Evolutionary conservation across 1,284 basidiomycete genomes (phyloP).

Genomic region (Ustilago curta): DNA sequence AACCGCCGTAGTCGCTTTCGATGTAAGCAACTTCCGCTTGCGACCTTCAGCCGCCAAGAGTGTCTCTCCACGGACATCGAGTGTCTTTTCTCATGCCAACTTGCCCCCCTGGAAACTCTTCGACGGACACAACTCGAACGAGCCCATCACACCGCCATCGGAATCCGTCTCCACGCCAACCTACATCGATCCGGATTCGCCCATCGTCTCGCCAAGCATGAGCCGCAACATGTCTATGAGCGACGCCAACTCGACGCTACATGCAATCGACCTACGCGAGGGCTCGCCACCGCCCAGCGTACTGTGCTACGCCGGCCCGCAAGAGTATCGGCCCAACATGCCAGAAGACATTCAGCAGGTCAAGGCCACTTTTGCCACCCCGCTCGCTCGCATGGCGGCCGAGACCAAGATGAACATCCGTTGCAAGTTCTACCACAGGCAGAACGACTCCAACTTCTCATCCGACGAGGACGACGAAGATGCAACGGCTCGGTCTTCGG

Average conservation of each 20-base stretch:
- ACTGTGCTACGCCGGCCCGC: conserved; percentile 25
- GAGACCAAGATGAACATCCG: conserved; percentile 40
- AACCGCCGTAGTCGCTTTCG: conserved; percentile 37
- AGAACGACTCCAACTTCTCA: background rate
- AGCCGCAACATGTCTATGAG: conserved; percentile 29
- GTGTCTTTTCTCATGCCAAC: conserved; percentile 9
- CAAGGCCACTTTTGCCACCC: conserved; percentile 29
- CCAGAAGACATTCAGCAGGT: conserved; percentile 22
- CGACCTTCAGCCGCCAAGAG: conserved; percentile 5
- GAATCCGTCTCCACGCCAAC: conserved; percentile 27
- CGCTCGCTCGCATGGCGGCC: conserved; percentile 23
- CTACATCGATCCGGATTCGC: conserved; percentile 26
- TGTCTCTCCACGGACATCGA: conserved; percentile 29
- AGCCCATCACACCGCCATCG: conserved; percentile 30
- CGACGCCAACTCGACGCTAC: conserved; percentile 1
- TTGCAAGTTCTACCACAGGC: conserved; percentile 33
- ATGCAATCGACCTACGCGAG: conserved; percentile 30
- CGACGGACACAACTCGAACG: conserved; percentile 12
- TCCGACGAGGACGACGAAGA: conserved; percentile 23
- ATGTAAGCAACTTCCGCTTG: conserved; percentile 40
- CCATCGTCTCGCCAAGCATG: conserved; percentile 34
- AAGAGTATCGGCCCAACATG: conserved; percentile 24
- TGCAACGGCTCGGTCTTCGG: background rate
- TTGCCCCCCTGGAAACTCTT: conserved; percentile 24
- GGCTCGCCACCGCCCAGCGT: conserved; percentile 35